These are phyloP conservation scores for Malassezia globosa DNA, from an alignment of 1,284 basidiomycete species.

Conservation along the genomic window DNA sequence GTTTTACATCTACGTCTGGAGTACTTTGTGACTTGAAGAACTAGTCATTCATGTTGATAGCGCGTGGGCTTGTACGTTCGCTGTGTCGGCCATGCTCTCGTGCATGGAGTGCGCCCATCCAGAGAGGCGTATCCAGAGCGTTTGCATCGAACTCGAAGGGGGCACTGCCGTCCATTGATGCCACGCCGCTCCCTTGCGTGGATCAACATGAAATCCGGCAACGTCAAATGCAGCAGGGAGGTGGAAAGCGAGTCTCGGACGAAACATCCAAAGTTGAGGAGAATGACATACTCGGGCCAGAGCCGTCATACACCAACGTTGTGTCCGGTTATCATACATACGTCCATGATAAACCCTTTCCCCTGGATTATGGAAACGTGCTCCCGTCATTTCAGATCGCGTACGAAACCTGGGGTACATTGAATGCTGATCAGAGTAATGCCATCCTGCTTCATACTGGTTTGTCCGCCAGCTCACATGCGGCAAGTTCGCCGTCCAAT, in stretches of 20 bases:
- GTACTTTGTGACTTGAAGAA: too few species aligned
- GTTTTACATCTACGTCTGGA: too few species aligned
- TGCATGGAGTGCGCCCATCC: too few species aligned
- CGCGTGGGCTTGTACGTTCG: too few species aligned
- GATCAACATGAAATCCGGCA: slow-evolving; percentile 42
- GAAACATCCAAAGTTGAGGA: slow-evolving; percentile 1
- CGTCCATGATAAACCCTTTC: slow-evolving; percentile 53
- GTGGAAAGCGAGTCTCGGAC: neutral
- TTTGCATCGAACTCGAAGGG: too few species aligned
- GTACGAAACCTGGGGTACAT: slow-evolving; percentile 93
- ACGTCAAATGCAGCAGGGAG: slow-evolving; percentile 24
- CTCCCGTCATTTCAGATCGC: slow-evolving; percentile 72
- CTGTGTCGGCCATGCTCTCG: too few species aligned
- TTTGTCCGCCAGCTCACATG: slow-evolving; percentile 87
- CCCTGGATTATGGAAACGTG: slow-evolving; percentile 61
- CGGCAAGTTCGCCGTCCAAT: slow-evolving; percentile 69
- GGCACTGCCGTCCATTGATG: neutral
- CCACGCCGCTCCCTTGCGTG: slow-evolving; percentile 35
- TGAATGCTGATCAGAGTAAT: slow-evolving; percentile 68
- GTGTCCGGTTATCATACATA: slow-evolving; percentile 48
- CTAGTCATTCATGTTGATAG: too few species aligned
- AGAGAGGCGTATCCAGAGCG: too few species aligned
- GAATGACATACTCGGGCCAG: slow-evolving; percentile 43
- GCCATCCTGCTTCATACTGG: slow-evolving; percentile 95
- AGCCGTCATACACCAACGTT: slow-evolving; percentile 49